Evolutionary conservation across 441 rosid species (phyloP), one percentile per base, ranked within the genome.

Genomic region (Theobroma grandiflorum): DNA sequence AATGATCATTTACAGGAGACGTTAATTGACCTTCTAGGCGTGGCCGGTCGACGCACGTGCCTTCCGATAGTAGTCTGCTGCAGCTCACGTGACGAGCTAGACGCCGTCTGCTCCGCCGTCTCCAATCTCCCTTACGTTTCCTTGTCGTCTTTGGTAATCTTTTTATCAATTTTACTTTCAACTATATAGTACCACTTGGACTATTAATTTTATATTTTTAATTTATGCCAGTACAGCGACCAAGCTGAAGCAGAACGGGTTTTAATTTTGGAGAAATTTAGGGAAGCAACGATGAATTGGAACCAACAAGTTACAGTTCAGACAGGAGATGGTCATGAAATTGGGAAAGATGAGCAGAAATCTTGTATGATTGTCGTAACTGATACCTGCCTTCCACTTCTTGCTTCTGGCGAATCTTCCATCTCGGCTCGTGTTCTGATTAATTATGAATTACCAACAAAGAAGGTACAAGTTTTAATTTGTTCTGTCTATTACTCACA

Each of bases 11-110:
- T 49, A 47, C 86, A 94, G 98, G 98, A 88, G 82, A 94, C 97
- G 14, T 85, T 96, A 57, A 89, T 93, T 75, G 94, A 92, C 33
- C 79, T 96, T 62, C 82, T 96, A 31, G 91, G 92, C 9, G 89
- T 89, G 77, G 81, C 88, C 7, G 97, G 92, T 49, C 91, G 92
- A 66, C 97, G 91, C 75, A 85, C 84, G 57, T 89, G 91, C 71
- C 89, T 93, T 68, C 98, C 98, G 7, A 85, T 93, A 85, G 91
- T 92, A 49, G 90, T 93, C 2, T 94, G 95, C 84, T 96, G 98
- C 85, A 92, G 90, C 89, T 91, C 97, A 14, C 92, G 98, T 5
- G 98, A 96, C 82, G 96, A 91, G 86, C 98, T 94, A 16, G 98
- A 94, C 75, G 91, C 97, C 14, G 91, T 95, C 77, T 94, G 91